These are phyloP conservation scores for Inga laurina DNA, from an alignment of 306 rosid genomes.

Conservation along the genomic window DNA sequence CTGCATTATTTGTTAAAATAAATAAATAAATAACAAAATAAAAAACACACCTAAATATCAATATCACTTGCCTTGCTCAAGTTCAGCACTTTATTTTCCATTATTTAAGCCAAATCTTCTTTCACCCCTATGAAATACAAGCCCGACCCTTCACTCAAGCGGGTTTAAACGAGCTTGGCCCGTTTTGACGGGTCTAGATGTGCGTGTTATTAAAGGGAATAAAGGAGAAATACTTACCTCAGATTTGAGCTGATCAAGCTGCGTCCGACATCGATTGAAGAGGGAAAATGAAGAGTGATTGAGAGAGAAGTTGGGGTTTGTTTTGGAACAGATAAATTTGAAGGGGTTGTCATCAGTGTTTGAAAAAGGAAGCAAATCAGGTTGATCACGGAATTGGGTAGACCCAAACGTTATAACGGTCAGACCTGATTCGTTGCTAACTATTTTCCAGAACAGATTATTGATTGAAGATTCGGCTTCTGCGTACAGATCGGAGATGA, in stretches of 20 bases:
- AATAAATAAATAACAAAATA: too few species aligned
- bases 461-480: neutral
- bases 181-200: too few species aligned
- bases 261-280: neutral
- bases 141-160: too few species aligned
- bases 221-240: constrained; percentile 27
- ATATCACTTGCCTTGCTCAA: neutral
- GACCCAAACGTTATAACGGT: constrained; percentile 44
- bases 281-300: constrained; percentile 36
- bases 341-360: constrained; percentile 29
- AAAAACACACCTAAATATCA: neutral
- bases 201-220: neutral
- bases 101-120: too few species aligned
- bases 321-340: constrained; percentile 43
- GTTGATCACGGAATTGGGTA: neutral
- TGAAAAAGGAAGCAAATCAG: constrained; percentile 29
- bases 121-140: too few species aligned
- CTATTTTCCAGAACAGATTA: neutral
- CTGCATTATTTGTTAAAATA: constrained; percentile 35
- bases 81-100: too few species aligned
- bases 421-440: neutral
- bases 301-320: constrained; percentile 26
- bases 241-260: constrained; percentile 30
- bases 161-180: too few species aligned
- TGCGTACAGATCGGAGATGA: neutral